Evolutionary conservation across 441 rosid species (phyloP).

Genomic region (Daphne laureola): DNA sequence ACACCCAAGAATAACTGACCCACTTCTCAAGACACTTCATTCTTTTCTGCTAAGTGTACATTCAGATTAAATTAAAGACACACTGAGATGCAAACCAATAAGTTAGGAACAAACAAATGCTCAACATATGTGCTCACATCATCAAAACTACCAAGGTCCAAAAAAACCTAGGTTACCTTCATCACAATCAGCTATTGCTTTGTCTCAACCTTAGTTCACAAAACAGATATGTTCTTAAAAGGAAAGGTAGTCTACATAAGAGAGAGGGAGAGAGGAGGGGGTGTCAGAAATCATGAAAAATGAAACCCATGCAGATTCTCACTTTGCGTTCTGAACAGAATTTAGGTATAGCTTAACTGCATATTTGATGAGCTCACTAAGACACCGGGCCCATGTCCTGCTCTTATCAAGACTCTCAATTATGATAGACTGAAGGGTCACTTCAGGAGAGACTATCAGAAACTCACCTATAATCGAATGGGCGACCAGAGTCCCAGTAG

Average conservation of each 20-base stretch:
- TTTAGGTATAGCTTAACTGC: conserved; percentile 96
- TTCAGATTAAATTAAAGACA: too few species aligned
- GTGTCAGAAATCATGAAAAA: not conserved
- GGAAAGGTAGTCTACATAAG: not conserved
- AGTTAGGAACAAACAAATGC: too few species aligned
- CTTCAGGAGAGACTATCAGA: conserved; percentile 92
- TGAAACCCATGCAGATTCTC: conserved; percentile 19
- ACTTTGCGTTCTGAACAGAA: conserved; percentile 97
- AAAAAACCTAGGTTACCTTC: too few species aligned
- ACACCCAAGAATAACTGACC: too few species aligned
- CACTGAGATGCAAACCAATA: too few species aligned
- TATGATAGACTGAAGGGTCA: conserved; percentile 91
- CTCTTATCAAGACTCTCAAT: conserved; percentile 98
- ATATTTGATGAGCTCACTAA: conserved; percentile 90
- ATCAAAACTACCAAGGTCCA: too few species aligned
- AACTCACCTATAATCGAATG: conserved; percentile 88
- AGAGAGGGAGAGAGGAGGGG: not conserved
- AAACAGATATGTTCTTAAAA: too few species aligned
- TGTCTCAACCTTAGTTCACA: too few species aligned
- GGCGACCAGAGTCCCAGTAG: conserved; percentile 94
- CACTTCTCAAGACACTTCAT: too few species aligned
- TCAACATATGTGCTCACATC: too few species aligned
- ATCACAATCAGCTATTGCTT: too few species aligned
- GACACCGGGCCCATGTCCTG: conserved; percentile 89
- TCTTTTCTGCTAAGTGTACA: too few species aligned